Evolutionary conservation across 2,329 filamentous ascomycete genomes (phyloP).

Genomic region (Diplodia intermedia): DNA sequence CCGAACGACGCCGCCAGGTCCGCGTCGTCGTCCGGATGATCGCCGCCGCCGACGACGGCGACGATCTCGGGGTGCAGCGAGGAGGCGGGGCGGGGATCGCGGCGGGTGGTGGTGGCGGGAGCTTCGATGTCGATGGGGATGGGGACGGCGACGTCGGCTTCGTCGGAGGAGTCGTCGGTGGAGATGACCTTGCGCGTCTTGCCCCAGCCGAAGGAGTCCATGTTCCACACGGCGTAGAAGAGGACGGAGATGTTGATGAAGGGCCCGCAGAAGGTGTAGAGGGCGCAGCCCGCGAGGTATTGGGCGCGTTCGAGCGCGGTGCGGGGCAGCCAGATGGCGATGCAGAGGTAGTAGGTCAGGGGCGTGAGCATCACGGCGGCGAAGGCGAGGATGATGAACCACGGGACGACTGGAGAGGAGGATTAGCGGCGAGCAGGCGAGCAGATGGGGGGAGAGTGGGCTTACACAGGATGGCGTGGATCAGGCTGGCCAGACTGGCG

Average conservation of each 20-base stretch:
- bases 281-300: conserved; percentile 41
- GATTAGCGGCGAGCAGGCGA: neutral
- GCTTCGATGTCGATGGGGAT: neutral
- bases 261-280: conserved; percentile 44
- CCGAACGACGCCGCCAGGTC: neutral
- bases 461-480: conserved; percentile 35
- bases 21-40: neutral
- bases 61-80: conserved; percentile 3
- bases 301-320: conserved; percentile 39
- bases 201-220: conserved; percentile 58
- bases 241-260: conserved; percentile 55
- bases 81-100: neutral
- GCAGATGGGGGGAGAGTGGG: neutral
- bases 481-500: conserved; percentile 38
- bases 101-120: neutral
- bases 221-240: conserved; percentile 52
- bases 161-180: conserved; percentile 22
- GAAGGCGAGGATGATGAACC: conserved; percentile 37
- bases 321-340: conserved; percentile 42
- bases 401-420: conserved; percentile 27
- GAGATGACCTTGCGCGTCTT: conserved; percentile 47
- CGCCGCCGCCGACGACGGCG: conserved; percentile 6
- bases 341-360: conserved; percentile 40
- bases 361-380: conserved; percentile 42
- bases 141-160: neutral